Evolutionary conservation across 768 basidiomycete genomes (phyloP).

Genomic region (Nidularia sp.): DNA sequence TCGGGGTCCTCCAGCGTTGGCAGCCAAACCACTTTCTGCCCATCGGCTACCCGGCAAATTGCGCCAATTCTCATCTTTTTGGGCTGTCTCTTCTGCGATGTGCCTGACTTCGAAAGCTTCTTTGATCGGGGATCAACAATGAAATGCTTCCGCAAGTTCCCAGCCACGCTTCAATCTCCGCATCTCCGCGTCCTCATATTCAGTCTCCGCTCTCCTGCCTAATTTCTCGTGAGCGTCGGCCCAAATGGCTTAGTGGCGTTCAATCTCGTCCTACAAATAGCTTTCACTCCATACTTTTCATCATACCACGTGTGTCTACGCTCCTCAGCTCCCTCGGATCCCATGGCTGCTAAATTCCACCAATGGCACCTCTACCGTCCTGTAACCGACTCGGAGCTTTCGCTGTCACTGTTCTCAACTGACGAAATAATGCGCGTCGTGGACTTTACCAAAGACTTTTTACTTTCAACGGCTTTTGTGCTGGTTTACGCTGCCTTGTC

Average conservation of each 20-base stretch:
- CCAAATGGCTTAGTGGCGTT: slow-evolving; percentile 35
- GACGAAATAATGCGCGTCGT: too few relatives aligned
- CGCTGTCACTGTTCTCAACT: too few relatives aligned
- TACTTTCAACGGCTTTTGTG: too few relatives aligned
- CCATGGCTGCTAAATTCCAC: slow-evolving; percentile 10
- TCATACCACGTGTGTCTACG: slow-evolving; percentile 7
- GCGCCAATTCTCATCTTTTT: slow-evolving; percentile 26
- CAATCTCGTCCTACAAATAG: slow-evolving; percentile 16
- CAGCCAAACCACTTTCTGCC: slow-evolving; percentile 4
- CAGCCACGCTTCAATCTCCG: slow-evolving; percentile 21
- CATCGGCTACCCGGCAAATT: slow-evolving; percentile 25
- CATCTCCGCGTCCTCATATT: slow-evolving; percentile 13
- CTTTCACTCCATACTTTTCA: slow-evolving; percentile 9
- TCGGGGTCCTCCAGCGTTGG: slow-evolving; percentile 1
- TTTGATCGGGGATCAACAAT: slow-evolving; percentile 63
- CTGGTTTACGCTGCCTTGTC: too few relatives aligned
- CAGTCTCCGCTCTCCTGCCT: slow-evolving; percentile 14
- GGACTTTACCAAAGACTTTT: too few relatives aligned
- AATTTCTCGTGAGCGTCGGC: slow-evolving; percentile 8
- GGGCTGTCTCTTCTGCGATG: slow-evolving; percentile 1
- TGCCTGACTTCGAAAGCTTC: slow-evolving; percentile 31
- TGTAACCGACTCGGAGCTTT: too few relatives aligned
- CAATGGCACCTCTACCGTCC: slow-evolving; percentile 5
- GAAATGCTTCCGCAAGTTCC: slow-evolving; percentile 27
- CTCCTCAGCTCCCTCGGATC: slow-evolving; percentile 13